Evolutionary conservation across 2,329 filamentous ascomycete genomes (phyloP), one percentile per base, ranked within the genome.

Genomic region (Ophiostoma fasciatum): DNA sequence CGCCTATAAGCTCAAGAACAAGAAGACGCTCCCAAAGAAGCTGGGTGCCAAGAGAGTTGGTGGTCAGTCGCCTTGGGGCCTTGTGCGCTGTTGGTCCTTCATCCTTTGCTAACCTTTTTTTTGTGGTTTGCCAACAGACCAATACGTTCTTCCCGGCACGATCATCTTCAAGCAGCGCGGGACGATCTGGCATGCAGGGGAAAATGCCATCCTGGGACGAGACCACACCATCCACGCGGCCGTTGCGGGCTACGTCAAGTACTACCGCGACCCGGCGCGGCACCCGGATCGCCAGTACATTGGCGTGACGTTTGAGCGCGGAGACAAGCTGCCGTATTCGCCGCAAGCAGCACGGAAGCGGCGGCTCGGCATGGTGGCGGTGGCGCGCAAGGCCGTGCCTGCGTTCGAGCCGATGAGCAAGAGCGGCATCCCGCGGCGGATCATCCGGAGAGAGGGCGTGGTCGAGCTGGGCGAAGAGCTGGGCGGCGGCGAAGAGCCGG

Each of bases 91-190:
- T 29, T 31, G 18, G 18, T 29, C 28, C 22, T 31, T n/a, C 27
- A 12, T 31, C 17, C 26, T 22, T 11, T 26, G 8, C 14, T 27
- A 29, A 19, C 20, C 27, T 27, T 13, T 21, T 12, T 26, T 30
- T 14, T 17, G 17, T 6, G 13, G 7, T 23, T 26, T 27, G 17
- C 15, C 18, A 5, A 4, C 52, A 87, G 81, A 88, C 55, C 81
- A 94, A 63, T 93, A 79, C 57, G 90, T 98, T 25, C 80, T 94
- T 40, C 81, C 87, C 5, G 90, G 90, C 37, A 96, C 94, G 64
- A 98, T 98, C 59, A 82, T 98, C 61, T 98, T 90, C 72, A 85
- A 84, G 55, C 90, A 98, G 60, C 79, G 88, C 51, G 90, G 90
- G 49, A 92, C 90, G 4, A 73, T 78, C 51, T 98, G 90, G 90